These are phyloP conservation scores for Globisporangium paddicum DNA, from an alignment of 352 stramenopile genomes.

Conservation along the genomic window DNA sequence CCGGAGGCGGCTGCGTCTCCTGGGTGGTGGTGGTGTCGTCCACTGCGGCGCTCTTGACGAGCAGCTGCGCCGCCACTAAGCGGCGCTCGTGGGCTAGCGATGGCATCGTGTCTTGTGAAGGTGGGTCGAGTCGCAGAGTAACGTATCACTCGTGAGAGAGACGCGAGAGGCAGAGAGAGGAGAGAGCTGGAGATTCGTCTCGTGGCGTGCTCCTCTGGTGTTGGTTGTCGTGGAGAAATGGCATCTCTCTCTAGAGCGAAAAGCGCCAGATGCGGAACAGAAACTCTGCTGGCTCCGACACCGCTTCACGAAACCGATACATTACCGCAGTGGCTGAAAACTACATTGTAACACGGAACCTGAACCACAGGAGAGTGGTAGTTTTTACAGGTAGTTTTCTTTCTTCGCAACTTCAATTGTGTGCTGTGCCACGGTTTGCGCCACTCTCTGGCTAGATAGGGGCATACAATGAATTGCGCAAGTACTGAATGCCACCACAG, in stretches of 20 bases:
- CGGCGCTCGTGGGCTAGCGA: neutral
- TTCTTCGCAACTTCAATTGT: slow-evolving; percentile 1
- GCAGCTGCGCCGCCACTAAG: neutral
- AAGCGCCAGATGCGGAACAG: slow-evolving; percentile 1
- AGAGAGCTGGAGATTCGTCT: neutral
- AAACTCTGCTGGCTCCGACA: slow-evolving; percentile 1
- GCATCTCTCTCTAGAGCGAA: neutral
- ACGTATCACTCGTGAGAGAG: neutral
- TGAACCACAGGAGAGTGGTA: too few relatives aligned
- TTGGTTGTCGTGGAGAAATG: neutral
- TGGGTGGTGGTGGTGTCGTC: slow-evolving; percentile 1
- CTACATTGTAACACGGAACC: too few relatives aligned
- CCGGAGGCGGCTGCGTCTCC: neutral
- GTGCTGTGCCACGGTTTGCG: neutral
- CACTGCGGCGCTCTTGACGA: neutral
- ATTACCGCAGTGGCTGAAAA: too few relatives aligned
- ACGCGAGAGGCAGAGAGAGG: neutral
- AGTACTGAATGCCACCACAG: neutral
- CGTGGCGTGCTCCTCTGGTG: neutral
- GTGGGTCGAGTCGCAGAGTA: neutral
- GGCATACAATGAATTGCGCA: neutral
- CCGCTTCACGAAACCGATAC: neutral
- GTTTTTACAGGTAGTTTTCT: too few relatives aligned
- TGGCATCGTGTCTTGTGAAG: neutral
- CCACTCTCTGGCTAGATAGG: neutral